Base-by-base conservation (phyloP, 2,329 filamentous ascomycete species). In the Exophiala alcalophila region DNA sequence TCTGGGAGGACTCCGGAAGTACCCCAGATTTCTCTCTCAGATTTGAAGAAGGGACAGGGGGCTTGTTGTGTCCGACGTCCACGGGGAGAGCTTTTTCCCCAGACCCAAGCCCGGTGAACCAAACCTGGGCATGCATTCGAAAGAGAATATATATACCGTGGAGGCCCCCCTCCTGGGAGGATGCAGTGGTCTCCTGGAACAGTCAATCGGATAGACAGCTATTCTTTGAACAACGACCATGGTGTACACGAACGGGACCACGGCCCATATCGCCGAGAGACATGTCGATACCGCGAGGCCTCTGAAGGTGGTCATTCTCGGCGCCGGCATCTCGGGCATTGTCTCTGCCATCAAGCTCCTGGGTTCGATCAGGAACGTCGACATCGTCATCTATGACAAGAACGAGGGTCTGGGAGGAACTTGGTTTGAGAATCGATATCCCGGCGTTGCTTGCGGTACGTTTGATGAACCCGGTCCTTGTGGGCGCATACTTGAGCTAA, bases 301-400 rank as follows among this genome's bases (percentile, higher is more conserved):
- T 4, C 14, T 49, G 20, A 41, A 47, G 16, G 38, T 49, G 7
- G 30, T 41, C 9, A 47, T 62, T 29, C 64, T 68, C 18, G 65
- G 65, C 4, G 63, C 64, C 4, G 65, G 65, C 0, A 59, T 66
- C 5, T 67, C 63, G 4, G 65, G 65, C 2, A 66, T 68, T 25
- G 44, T 66, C 14, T 47, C 59, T 8, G 64, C 59, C 19, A 61
- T 67, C 28, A 57, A 61, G n/a, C 23, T 47, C 14, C 44, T 33
- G 9, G 12, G 40, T 15, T 11, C 12, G 2, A 24, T 50, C 18
- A 18, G 10, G 4, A 38, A 47, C 32, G 27, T 54, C 8, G 48
- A 55, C 15, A 37, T 58, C 8, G 41, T 30, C 3, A 53, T 59
- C 7, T 59, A 57, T 18, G 56, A 59, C 26, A 53, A 53, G 37